Base-by-base conservation (phyloP, 805 yeast species). In the Candida gorgasii region DNA sequence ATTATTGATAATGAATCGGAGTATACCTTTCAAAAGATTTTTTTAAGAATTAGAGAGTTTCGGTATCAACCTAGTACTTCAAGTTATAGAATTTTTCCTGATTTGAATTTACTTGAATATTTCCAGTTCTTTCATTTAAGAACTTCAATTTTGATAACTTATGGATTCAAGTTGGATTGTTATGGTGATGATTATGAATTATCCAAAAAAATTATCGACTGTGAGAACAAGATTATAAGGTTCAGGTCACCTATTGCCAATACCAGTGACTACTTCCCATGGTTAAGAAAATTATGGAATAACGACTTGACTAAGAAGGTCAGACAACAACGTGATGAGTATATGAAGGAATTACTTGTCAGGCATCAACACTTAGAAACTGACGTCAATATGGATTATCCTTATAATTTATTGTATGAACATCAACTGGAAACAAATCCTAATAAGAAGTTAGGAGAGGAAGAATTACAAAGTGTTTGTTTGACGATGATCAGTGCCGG, bases 401-500 rank as follows among this genome's bases (percentile, higher is more conserved):
- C 22, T 2, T 26, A 24, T 26, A 36, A 36, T 26, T 22, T 36
- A 14, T 23, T 28, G 7, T 4, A 18, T 27, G 26, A 36, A n/a
- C 40, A 36, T 14, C 23, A 16, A 17, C 40, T n/a, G n/a, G 27
- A 30, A 30, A 5, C 20, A 3, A 48, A 42, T 18, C 32, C 35
- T 9, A 7, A 15, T 26, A 48, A 45, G 17, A 15, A 36, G 5
- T 33, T 48, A n/a, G 20, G 20, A 6, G 18, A 48, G n/a, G 36
- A 13, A 1, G 87, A 83, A 52, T 55, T 80, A 37, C 67, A 68
- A 34, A 78, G 86, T 34, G 71, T 82, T 5, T 84, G 90, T 54
- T 63, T 85, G 30, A 82, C 90, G 0, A 79, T 84, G 84, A 82
- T 85, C 0, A 82, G 89, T 50, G 93, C 90, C 7, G 93, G 93